Evolutionary conservation across 371 early-diverging fungal species (phyloP).

Genomic region (Blakeslea trispora): DNA sequence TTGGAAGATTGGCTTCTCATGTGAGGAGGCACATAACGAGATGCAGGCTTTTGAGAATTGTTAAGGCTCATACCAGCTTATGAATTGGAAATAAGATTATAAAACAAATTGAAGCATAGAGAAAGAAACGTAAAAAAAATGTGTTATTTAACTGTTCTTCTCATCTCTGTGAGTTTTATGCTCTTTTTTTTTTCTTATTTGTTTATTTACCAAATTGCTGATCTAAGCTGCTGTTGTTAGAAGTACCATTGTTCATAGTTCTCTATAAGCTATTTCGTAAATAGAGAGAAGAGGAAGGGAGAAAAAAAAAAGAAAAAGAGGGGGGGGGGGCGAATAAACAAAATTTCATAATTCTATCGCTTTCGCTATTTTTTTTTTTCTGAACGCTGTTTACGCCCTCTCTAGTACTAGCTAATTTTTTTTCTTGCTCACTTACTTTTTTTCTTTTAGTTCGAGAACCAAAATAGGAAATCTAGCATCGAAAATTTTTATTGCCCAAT

Average conservation of each 20-base stretch:
- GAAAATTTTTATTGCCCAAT: constrained; percentile 21
- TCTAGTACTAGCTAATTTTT: background rate
- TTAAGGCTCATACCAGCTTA: constrained; percentile 69
- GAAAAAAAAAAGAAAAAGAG: constrained; percentile 2
- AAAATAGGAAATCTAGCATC: constrained; percentile 13
- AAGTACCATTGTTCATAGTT: constrained; percentile 61
- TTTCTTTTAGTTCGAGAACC: constrained; percentile 15
- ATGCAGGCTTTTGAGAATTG: constrained; percentile 30
- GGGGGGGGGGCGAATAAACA: background rate
- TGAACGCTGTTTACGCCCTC: no score
- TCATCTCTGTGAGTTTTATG: background rate
- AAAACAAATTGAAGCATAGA: no score
- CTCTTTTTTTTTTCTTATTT: background rate
- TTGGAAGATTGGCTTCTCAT: constrained; percentile 40
- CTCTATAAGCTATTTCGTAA: constrained; percentile 12
- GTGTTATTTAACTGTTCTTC: no score
- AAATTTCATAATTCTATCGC: constrained; percentile 2
- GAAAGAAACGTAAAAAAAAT: no score
- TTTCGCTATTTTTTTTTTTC: no score
- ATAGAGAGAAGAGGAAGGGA: constrained; percentile 21
- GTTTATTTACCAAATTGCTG: constrained; percentile 61
- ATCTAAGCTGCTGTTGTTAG: constrained; percentile 61
- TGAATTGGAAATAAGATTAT: constrained; percentile 9
- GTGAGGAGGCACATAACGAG: constrained; percentile 55
- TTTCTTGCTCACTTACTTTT: background rate